These are phyloP conservation scores for Cryptosporidium tyzzeri DNA, from an alignment of 169 alveolate species.

Conservation along the genomic window DNA sequence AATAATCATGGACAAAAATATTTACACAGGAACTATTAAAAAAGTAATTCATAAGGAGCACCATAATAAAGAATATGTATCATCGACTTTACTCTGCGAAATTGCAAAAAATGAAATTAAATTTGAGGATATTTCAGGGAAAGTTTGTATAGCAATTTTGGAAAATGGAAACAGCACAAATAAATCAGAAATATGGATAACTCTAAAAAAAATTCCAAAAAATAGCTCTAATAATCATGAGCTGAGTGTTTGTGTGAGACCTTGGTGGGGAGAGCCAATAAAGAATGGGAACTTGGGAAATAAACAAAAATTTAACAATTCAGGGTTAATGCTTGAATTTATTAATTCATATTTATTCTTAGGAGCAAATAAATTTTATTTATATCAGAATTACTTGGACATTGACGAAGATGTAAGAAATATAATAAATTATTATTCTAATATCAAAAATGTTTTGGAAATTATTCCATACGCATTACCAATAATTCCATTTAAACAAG, in stretches of 20 bases:
- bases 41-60: conserved; percentile 52
- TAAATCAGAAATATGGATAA: conserved; percentile 15
- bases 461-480: conserved; percentile 53
- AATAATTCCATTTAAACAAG: conserved; percentile 58
- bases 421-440: conserved; percentile 33
- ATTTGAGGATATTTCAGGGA: not conserved
- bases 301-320: conserved; percentile 19
- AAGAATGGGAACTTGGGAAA: not conserved
- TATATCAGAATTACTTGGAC: conserved; percentile 50
- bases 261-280: conserved; percentile 76
- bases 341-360: conserved; percentile 26
- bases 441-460: conserved; percentile 4
- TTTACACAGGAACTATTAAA: conserved; percentile 12
- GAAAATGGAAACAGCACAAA: not conserved
- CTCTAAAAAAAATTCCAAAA: not conserved
- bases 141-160: not conserved
- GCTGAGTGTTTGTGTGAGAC: conserved; percentile 66
- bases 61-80: conserved; percentile 40
- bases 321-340: conserved; percentile 36
- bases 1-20: not conserved
- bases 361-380: conserved; percentile 17
- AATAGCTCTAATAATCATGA: not conserved
- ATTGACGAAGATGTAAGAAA: conserved; percentile 26
- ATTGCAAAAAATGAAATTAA: not conserved
- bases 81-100: conserved; percentile 42